Evolutionary conservation across 2,329 filamentous ascomycete species (phyloP), one percentile per base, ranked within the genome.

Genomic region (Coniochaeta pulveracea): DNA sequence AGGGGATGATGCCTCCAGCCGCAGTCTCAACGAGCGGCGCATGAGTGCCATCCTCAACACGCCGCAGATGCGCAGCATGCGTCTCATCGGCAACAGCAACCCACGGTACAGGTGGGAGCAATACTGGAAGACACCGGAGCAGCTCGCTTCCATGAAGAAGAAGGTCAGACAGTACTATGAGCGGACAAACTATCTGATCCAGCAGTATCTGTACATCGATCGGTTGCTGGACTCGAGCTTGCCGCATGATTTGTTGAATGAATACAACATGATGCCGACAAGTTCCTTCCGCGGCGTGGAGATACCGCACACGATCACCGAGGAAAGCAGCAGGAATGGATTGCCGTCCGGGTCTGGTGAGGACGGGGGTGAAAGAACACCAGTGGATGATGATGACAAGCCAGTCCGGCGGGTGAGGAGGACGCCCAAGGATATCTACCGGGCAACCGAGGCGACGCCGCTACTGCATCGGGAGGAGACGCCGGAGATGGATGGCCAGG

Each of bases 171-270:
- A 79, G 48, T 95, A 94, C 60, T 93, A 96, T 50, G 80, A 93
- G 62, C 76, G 84, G 26, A 89, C 79, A 50, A 96, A 96, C 58
- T 77, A 79, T 44, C 66, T 95, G 26, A 76, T 96, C 38, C 83
- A 91, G 54, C 82, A 93, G 52, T 96, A 95, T 54, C 67, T 93
- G 41, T 95, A 93, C 54, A 94, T 95, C 46, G 89, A 95, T 57
- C 75, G 80, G 34, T 65, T 96, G 36, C 69, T 96, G 40, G 86
- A 94, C 57, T 94, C 85, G 7, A 88, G 85, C 19, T 72, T 94
- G n/a, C 88, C 88, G 2, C 88, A 93, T 50, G 80, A 89, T 47
- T 65, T 96, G 27, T 76, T 96, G 37, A 88, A 93, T 50, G 88
- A 95, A 56, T 95, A 94, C 55, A 78, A 78, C 42, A 64, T 80